phyloP scores from a whole-genome alignment of 768 basidiomycete genomes.

The Nevesoporus exiguus region DNA sequence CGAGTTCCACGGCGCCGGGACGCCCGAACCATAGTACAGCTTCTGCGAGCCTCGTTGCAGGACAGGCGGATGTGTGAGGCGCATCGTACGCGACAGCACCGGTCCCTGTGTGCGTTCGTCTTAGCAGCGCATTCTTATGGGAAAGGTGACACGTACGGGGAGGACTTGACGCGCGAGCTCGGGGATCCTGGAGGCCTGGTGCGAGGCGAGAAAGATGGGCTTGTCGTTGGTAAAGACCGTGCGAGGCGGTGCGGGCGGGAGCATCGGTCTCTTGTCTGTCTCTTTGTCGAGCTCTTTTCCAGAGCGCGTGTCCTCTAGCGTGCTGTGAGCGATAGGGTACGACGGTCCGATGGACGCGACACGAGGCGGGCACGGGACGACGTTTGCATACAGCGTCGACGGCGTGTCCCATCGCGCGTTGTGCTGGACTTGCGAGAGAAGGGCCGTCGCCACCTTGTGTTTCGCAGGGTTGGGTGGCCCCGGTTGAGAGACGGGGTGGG shows the following conservation, averaged over 20 bases:
- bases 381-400: slow-evolving; percentile 59
- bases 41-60: neutral
- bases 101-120: slow-evolving; percentile 40
- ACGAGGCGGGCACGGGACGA: slow-evolving; percentile 59
- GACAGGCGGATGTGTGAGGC: slow-evolving; percentile 60
- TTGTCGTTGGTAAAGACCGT: slow-evolving; percentile 45
- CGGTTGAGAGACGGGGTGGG: slow-evolving; percentile 55
- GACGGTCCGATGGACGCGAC: slow-evolving; percentile 62
- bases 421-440: slow-evolving; percentile 55
- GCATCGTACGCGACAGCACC: slow-evolving; percentile 56
- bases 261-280: slow-evolving; percentile 38
- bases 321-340: slow-evolving; percentile 48
- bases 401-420: slow-evolving; percentile 65
- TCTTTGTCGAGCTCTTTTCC: slow-evolving; percentile 51
- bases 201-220: slow-evolving; percentile 60
- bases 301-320: slow-evolving; percentile 33
- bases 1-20: slow-evolving; percentile 10
- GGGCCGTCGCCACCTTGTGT: slow-evolving; percentile 73
- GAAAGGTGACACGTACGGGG: slow-evolving; percentile 45
- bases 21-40: neutral
- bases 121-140: neutral
- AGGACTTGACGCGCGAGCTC: slow-evolving; percentile 64
- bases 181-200: slow-evolving; percentile 63
- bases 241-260: slow-evolving; percentile 37
- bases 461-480: slow-evolving; percentile 55